Percentiles rank a stretch among this genome's conserved stretches.
These are phyloP conservation scores for Verticillium isaacii DNA, from an alignment of 2,329 filamentous ascomycete genomes.

Conservation along the genomic window DNA sequence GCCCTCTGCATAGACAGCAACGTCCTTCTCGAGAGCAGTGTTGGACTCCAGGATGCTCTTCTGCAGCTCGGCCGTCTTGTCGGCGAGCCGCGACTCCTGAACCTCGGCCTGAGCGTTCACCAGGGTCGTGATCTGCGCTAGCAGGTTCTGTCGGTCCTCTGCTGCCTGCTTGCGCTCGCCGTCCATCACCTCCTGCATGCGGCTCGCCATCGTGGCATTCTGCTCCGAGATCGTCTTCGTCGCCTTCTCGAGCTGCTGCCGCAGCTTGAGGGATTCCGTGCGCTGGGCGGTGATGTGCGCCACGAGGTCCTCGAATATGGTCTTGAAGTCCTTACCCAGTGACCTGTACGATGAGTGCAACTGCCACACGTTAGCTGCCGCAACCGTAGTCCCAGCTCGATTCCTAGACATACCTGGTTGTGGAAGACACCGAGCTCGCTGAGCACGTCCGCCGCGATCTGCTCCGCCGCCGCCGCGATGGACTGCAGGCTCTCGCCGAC, in stretches of 20 bases:
- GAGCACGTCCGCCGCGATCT: conserved; percentile 85
- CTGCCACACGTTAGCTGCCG: conserved; percentile 29
- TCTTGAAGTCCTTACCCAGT: conserved; percentile 81
- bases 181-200: conserved; percentile 64
- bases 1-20: conserved; percentile 60
- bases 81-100: conserved; percentile 67
- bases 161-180: conserved; percentile 72
- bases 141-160: conserved; percentile 67
- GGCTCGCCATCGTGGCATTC: conserved; percentile 60
- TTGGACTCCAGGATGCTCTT: conserved; percentile 62
- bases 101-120: conserved; percentile 68
- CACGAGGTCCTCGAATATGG: conserved; percentile 75
- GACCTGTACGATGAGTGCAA: conserved; percentile 80
- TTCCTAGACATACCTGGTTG: conserved; percentile 43
- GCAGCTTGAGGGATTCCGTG: conserved; percentile 67
- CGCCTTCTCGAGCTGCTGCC: conserved; percentile 66
- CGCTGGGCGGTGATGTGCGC: conserved; percentile 72
- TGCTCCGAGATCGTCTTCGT: conserved; percentile 64
- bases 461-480: conserved; percentile 77
- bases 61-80: conserved; percentile 58
- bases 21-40: conserved; percentile 58
- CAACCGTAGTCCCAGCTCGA: background rate
- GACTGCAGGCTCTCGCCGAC: conserved; percentile 82
- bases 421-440: conserved; percentile 83
- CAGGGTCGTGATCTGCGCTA: conserved; percentile 73